phyloP scores from a whole-genome alignment of 2,329 filamentous ascomycete species.

The Pyrenophora seminiperda region DNA sequence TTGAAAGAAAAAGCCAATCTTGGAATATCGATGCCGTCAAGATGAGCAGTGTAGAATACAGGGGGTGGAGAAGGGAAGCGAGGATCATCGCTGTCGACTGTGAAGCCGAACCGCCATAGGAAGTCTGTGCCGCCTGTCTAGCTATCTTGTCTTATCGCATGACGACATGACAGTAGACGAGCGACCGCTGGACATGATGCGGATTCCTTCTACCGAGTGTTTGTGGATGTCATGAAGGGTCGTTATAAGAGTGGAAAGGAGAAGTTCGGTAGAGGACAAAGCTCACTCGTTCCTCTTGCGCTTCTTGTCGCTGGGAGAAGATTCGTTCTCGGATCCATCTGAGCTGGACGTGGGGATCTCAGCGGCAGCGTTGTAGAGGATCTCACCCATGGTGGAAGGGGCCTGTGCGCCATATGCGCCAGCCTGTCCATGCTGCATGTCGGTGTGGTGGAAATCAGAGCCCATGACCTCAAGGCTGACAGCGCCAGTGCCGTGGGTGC shows the following conservation, averaged over 20 bases:
- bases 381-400: slow-evolving; percentile 45
- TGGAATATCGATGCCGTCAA: slow-evolving; percentile 16
- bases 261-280: slow-evolving; percentile 18
- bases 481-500: slow-evolving; percentile 88
- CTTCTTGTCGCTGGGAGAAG: slow-evolving; percentile 61
- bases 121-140: slow-evolving; percentile 41
- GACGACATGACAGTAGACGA: slow-evolving; percentile 41
- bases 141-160: slow-evolving; percentile 39
- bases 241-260: slow-evolving; percentile 39
- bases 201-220: slow-evolving; percentile 35
- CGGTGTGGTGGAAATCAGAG: slow-evolving; percentile 59
- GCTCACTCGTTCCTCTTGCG: slow-evolving; percentile 68
- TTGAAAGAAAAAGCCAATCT: slow-evolving; percentile 29
- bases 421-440: slow-evolving; percentile 48
- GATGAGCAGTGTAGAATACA: slow-evolving; percentile 36
- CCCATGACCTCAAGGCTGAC: slow-evolving; percentile 88
- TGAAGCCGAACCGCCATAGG: slow-evolving; percentile 26
- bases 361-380: slow-evolving; percentile 48
- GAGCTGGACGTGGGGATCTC: slow-evolving; percentile 45
- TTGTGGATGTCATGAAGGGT: slow-evolving; percentile 42
- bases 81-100: slow-evolving; percentile 34
- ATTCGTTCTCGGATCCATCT: slow-evolving; percentile 48
- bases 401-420: slow-evolving; percentile 44
- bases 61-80: slow-evolving; percentile 25
- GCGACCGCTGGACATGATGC: slow-evolving; percentile 32